Conservation (phyloP, 176 grass and related monocot species). For the Tillandsia leiboldiana region DNA sequence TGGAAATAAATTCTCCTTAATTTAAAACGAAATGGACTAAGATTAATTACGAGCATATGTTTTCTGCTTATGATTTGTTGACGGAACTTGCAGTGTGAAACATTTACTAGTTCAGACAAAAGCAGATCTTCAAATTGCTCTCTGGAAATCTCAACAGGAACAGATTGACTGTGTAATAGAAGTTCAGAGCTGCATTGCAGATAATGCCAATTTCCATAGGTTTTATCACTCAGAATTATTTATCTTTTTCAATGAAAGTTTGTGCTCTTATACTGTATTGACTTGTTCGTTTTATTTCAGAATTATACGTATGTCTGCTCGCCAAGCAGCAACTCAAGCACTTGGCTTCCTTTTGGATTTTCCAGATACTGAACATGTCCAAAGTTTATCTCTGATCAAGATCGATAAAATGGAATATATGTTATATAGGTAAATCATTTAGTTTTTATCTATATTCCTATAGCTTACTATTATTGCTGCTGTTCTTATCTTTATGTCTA, state of each 20-base stretch:
- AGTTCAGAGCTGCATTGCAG: slow-evolving; percentile 57
- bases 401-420: slow-evolving; percentile 60
- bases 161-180: slow-evolving; percentile 65
- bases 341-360: slow-evolving; percentile 40
- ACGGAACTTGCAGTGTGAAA: slow-evolving; percentile 55
- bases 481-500: background rate
- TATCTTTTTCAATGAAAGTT: background rate
- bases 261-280: slow-evolving; percentile 15
- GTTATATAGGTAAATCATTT: slow-evolving; percentile 58
- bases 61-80: background rate
- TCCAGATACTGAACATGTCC: slow-evolving; percentile 23
- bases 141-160: slow-evolving; percentile 40
- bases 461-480: background rate
- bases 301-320: slow-evolving; percentile 38
- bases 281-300: slow-evolving; percentile 32
- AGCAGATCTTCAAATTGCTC: slow-evolving; percentile 60
- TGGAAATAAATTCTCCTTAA: no score
- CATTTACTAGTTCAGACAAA: slow-evolving; percentile 78
- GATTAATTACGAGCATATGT: background rate
- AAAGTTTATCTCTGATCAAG: slow-evolving; percentile 25
- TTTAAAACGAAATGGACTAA: background rate
- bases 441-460: background rate
- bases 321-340: slow-evolving; percentile 37
- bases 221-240: slow-evolving; percentile 19
- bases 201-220: slow-evolving; percentile 79